Base-by-base conservation (phyloP, 768 basidiomycete genomes). In the Nevesoporus exiguus region DNA sequence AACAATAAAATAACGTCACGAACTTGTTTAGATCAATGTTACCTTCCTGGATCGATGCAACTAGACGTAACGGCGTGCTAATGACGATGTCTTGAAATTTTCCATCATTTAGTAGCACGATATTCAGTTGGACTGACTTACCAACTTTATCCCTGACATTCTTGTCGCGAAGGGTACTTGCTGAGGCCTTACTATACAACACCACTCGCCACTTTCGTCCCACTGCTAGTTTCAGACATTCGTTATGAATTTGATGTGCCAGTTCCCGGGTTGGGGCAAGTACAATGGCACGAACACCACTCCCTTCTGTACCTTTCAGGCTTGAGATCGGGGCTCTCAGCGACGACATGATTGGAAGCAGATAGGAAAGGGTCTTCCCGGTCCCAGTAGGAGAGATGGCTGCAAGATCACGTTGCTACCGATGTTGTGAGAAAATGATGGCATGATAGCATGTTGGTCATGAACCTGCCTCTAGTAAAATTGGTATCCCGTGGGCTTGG, bases 361-460 rank as follows among this genome's bases (percentile, higher is more conserved):
- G 77, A 71, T 98, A 99, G 0, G 94, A 83, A 7, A 98, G 77
- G 0, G 97, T 99, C 76, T 99, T 99, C 55, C 97, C 97, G 10
- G 92, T 95, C 47, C 97, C 97, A 6, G 97, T 99, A 0, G 97
- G 97, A 0, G 97, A 97, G 19, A 98, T 89, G 27, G 95, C 96
- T 49, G 90, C 86, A 22, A 97, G 77, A 71, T 99, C 96, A 53
- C 90, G 84, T 56, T 76, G 77, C 91, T 91, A 54, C 27, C 22
- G 37, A 43, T 13, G 33, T 25, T 21, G 47, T 50, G 21, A 59
- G 19, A 7, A 37, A 29, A 8, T 21, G 10, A 11, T 49, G 13
- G 1, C 24, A 48, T 24, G 24, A 55, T 62, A 27, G 14, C 37
- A 46, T 17, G 33, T 13, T 3, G 45, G 11, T 45, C 34, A 34